phyloP scores from a whole-genome alignment of 2,329 filamentous ascomycete species.

The Penicillium sp. region DNA sequence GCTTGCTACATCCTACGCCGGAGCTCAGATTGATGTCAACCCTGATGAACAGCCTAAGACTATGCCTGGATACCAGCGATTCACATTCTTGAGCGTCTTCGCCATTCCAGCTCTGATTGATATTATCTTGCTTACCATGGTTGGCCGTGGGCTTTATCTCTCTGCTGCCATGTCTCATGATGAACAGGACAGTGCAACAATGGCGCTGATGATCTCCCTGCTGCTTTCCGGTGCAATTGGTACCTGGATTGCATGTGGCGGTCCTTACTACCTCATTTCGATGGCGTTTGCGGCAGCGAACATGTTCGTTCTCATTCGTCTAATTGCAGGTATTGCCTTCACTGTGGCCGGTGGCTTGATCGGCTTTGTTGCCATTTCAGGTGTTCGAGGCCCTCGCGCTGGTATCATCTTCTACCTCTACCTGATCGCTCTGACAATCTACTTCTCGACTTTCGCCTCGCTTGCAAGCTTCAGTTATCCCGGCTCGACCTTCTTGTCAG shows the following conservation, averaged over 20 bases:
- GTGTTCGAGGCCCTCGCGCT: conserved; percentile 42
- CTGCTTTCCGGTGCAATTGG: conserved; percentile 60
- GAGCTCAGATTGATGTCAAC: conserved; percentile 53
- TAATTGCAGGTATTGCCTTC: conserved; percentile 52
- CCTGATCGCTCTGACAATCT: conserved; percentile 56
- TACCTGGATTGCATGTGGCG: conserved; percentile 62
- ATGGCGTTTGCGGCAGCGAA: conserved; percentile 56
- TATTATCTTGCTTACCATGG: conserved; percentile 57
- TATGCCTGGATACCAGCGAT: conserved; percentile 49
- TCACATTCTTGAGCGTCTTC: conserved; percentile 60
- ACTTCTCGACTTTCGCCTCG: conserved; percentile 56
- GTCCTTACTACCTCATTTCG: conserved; percentile 59
- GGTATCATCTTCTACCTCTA: conserved; percentile 61
- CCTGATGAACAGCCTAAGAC: conserved; percentile 43
- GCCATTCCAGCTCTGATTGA: conserved; percentile 62
- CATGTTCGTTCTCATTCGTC: conserved; percentile 53
- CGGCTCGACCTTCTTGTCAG: conserved; percentile 56
- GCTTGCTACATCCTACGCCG: conserved; percentile 52
- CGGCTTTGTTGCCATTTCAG: conserved; percentile 51
- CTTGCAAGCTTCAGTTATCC: conserved; percentile 54
- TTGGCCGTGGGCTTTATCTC: conserved; percentile 60
- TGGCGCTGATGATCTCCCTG: conserved; percentile 58
- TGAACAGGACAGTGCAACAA: conserved; percentile 53
- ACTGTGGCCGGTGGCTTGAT: conserved; percentile 52
- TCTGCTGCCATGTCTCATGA: conserved; percentile 54